Base-by-base conservation (phyloP, 768 basidiomycete species). In the Ramaria sp. region DNA sequence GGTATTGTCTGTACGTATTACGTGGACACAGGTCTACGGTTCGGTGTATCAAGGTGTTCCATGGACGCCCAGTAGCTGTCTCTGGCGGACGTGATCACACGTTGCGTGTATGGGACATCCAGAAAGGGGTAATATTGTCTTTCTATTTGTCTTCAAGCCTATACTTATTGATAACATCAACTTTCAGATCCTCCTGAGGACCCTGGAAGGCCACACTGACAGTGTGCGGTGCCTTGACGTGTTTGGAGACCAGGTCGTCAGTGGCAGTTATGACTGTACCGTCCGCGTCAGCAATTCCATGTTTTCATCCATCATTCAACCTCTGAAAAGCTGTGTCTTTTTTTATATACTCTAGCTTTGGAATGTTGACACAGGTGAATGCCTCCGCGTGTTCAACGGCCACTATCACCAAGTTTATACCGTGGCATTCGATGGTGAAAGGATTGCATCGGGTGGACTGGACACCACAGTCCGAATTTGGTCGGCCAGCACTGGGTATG, bases 401-500 rank as follows among this genome's bases (percentile, higher is more conserved):
- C 94, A 97, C 65, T 79, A 81, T 52, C 85, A 88, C 62, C 88
- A 92, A 69, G 85, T 96, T 9, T 97, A 97, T 63, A 80, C 84
- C 0, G 87, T 96, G 38, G 89, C 90, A 9, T 94, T 92, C 59
- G 90, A 95, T 61, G 93, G 94, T 0, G 69, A 80, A 16, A 72
- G 80, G 12, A 77, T 94, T 48, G 88, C 83, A 1, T 88, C 88
- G 5, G 94, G 92, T 4, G 85, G 85, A n/a, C 69, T 95, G 58
- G 94, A 97, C 62, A 93, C 90, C n/a, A 90, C 86, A 1, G 88
- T 96, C 3, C 74, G 93, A 3, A 78, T 97, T 0, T 98, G 95
- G 95, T 82, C 86, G 59, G 85, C 88, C 0, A 71, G 75, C 9
- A 83, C 85, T 38, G 94, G 94, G 91, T 93, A 63, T 60, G 82